A percentile compares a stretch with the other conserved stretches of the same genome.
phyloP scores from a whole-genome alignment of 164 flowering plant species.

The Taxillus chinensis region DNA sequence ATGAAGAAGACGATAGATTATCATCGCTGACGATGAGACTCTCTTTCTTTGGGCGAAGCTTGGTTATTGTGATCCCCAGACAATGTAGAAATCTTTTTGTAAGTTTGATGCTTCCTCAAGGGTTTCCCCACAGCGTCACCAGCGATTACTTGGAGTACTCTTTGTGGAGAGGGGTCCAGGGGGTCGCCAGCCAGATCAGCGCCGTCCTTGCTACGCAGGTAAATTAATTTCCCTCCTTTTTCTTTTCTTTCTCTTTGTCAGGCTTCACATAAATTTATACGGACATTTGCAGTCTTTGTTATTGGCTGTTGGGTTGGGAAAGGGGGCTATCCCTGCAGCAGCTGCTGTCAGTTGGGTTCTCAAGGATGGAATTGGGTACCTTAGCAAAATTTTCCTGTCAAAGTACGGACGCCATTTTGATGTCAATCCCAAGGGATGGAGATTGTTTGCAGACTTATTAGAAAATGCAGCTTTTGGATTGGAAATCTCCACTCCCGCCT shows the following conservation, averaged over 20 bases:
- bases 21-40: conserved; percentile 3
- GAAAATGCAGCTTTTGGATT: conserved; percentile 91
- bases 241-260: not conserved
- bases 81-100: conserved; percentile 31
- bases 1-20: not conserved
- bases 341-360: conserved; percentile 98
- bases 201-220: conserved; percentile 95
- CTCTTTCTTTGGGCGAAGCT: conserved; percentile 1
- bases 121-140: conserved; percentile 76
- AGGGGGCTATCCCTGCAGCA: conserved; percentile 94
- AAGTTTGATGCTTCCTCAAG: conserved; percentile 75
- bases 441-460: conserved; percentile 88
- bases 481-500: conserved; percentile 95
- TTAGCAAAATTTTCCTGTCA: conserved; percentile 82
- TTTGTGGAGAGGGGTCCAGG: conserved; percentile 94
- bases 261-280: not conserved
- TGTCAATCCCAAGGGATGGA: conserved; percentile 97
- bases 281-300: conserved; percentile 54
- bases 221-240: not conserved
- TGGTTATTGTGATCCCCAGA: not conserved
- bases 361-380: conserved; percentile 95
- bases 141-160: conserved; percentile 90
- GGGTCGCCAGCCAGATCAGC: conserved; percentile 86
- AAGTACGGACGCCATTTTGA: conserved; percentile 96
- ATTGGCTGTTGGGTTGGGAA: conserved; percentile 96